phyloP scores from a whole-genome alignment of 2,329 filamentous ascomycete species.

The Escovopsis weberi region DNA sequence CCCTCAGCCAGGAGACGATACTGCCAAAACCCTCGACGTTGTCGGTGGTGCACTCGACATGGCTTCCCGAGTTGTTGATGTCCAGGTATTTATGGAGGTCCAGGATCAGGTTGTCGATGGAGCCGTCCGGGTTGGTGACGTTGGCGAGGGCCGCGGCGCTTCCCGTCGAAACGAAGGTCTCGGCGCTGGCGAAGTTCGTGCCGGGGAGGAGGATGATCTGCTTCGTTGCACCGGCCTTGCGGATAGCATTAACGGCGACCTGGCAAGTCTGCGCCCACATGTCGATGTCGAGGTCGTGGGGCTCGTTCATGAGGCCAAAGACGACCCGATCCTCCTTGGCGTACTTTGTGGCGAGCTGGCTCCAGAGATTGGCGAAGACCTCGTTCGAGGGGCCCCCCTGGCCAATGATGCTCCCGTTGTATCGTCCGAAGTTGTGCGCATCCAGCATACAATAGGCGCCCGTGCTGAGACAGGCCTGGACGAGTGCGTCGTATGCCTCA shows the following conservation, averaged over 20 bases:
- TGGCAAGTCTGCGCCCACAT: constrained; percentile 48
- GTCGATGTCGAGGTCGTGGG: constrained; percentile 42
- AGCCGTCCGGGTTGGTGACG: constrained; percentile 44
- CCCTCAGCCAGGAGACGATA: constrained; percentile 31
- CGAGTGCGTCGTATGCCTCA: constrained; percentile 37
- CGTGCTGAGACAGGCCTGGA: constrained; percentile 40
- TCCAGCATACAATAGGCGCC: constrained; percentile 47
- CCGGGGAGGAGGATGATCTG: constrained; percentile 49
- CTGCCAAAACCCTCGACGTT: constrained; percentile 33
- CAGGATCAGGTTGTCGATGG: constrained; percentile 39
- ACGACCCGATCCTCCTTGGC: constrained; percentile 32
- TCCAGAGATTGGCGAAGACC: constrained; percentile 44
- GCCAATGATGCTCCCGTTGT: constrained; percentile 47
- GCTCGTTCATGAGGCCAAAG: constrained; percentile 60
- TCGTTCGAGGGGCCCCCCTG: constrained; percentile 49
- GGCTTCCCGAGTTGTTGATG: constrained; percentile 38
- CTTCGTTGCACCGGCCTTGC: constrained; percentile 45
- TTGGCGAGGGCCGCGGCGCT: constrained; percentile 35
- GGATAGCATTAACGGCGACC: constrained; percentile 49
- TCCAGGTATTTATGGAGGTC: constrained; percentile 50
- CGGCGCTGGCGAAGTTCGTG: constrained; percentile 40
- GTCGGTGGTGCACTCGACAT: constrained; percentile 36
- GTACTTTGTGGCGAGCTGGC: constrained; percentile 43
- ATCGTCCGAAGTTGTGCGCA: constrained; percentile 44
- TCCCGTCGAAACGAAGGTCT: constrained; percentile 31